phyloP scores from a whole-genome alignment of 2,329 filamentous ascomycete genomes.

The Bipolaris victoriae region DNA sequence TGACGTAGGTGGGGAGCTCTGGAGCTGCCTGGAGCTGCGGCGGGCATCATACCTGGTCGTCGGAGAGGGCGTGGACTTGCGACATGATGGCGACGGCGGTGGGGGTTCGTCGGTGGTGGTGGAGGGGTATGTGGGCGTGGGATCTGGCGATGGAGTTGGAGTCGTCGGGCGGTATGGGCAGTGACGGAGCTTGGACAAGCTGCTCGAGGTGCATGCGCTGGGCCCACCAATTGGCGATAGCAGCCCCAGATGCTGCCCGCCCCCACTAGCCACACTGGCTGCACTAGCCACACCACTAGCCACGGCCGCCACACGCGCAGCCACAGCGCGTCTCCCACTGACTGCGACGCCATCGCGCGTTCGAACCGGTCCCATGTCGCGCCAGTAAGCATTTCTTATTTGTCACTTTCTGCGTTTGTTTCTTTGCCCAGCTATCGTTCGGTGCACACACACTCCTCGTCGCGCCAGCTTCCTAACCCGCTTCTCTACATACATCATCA shows the following conservation, averaged over 20 bases:
- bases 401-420: background rate
- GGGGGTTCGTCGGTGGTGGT: background rate
- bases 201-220: constrained; percentile 31
- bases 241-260: constrained; percentile 16
- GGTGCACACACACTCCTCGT: background rate
- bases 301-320: background rate
- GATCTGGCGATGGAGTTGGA: constrained; percentile 2
- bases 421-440: background rate
- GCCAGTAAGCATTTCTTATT: background rate
- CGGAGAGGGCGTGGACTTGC: constrained; percentile 90
- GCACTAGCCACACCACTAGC: background rate
- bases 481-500: constrained; percentile 38
- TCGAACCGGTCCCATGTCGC: background rate
- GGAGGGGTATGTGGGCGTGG: background rate
- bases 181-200: constrained; percentile 29
- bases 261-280: background rate
- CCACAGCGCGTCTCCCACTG: background rate
- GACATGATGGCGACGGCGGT: constrained; percentile 71
- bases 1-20: constrained; percentile 46
- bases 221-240: constrained; percentile 14
- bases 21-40: constrained; percentile 1
- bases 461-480: constrained; percentile 17
- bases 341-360: background rate
- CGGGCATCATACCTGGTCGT: constrained; percentile 77
- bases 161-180: constrained; percentile 18